Percentiles rank a stretch among this genome's conserved stretches.
Evolutionary conservation across 352 stramenopile species (phyloP).

Genomic region (Phytophthora ohioensis): DNA sequence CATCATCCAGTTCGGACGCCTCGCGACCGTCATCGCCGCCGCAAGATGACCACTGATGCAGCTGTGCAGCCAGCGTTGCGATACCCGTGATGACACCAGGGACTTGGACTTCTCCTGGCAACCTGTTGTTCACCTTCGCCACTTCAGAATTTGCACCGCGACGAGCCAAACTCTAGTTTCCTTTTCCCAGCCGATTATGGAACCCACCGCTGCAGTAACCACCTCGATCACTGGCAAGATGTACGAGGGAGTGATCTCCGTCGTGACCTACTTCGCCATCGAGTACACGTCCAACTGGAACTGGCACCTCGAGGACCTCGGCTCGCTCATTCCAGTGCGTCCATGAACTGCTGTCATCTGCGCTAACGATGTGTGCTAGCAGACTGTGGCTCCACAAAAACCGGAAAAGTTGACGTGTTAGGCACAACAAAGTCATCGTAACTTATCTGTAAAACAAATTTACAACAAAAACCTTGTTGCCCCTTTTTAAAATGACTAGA

Average conservation of each 20-base stretch:
- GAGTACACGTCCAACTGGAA: constrained; percentile 44
- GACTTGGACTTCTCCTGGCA: not conserved
- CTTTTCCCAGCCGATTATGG: constrained; percentile 3
- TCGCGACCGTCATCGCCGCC: too few relatives aligned
- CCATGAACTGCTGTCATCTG: not conserved
- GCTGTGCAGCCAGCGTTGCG: constrained; percentile 25
- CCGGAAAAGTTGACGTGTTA: not conserved
- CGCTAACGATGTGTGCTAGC: not conserved
- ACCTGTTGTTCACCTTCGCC: not conserved
- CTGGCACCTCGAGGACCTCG: constrained; percentile 37
- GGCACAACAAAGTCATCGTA: too few relatives aligned
- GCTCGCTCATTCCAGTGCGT: constrained; percentile 29
- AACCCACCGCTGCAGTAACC: constrained; percentile 17
- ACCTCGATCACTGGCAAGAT: constrained; percentile 29
- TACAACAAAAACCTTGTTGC: too few relatives aligned
- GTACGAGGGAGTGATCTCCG: constrained; percentile 33
- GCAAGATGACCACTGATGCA: not conserved
- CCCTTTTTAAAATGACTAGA: too few relatives aligned
- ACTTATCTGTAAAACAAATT: too few relatives aligned
- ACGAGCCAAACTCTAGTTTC: not conserved
- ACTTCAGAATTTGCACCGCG: constrained; percentile 27
- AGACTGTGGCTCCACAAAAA: constrained; percentile 10
- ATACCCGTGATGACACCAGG: constrained; percentile 29
- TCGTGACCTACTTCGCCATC: constrained; percentile 36
- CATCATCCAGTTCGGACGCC: not conserved